Conservation (phyloP, 352 stramenopile genomes). For the Blastocystis sp. region DNA sequence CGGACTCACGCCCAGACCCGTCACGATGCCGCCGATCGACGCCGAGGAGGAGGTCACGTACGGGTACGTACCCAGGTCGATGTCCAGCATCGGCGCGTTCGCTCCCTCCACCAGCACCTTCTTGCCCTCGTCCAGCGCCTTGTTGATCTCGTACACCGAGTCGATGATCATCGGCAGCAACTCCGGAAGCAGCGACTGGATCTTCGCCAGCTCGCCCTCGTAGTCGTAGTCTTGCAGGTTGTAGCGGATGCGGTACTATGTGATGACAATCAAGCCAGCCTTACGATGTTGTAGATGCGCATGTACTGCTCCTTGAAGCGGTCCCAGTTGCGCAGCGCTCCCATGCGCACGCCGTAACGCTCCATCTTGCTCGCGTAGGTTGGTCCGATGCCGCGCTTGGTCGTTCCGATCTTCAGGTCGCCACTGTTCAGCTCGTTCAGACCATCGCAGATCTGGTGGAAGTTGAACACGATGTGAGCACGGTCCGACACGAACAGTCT, state of each 20-base stretch:
- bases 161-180: slow-evolving; percentile 80
- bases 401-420: slow-evolving; percentile 67
- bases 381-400: slow-evolving; percentile 93
- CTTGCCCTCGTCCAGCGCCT: slow-evolving; percentile 83
- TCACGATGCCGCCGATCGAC: slow-evolving; percentile 88
- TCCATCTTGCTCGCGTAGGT: slow-evolving; percentile 95
- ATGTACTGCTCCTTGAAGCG: slow-evolving; percentile 65
- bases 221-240: slow-evolving; percentile 67
- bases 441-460: slow-evolving; percentile 86
- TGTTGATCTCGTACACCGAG: slow-evolving; percentile 88
- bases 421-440: slow-evolving; percentile 62
- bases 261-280: neutral
- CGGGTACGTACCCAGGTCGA: slow-evolving; percentile 98
- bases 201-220: slow-evolving; percentile 73
- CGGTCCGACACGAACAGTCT: slow-evolving; percentile 90
- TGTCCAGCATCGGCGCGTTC: slow-evolving; percentile 98
- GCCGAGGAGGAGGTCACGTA: slow-evolving; percentile 97
- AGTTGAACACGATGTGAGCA: slow-evolving; percentile 94
- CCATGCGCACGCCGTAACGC: slow-evolving; percentile 88
- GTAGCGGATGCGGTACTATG: slow-evolving; percentile 62
- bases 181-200: slow-evolving; percentile 64
- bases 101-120: slow-evolving; percentile 93
- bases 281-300: slow-evolving; percentile 57
- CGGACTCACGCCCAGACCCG: slow-evolving; percentile 62
- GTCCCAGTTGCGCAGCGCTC: slow-evolving; percentile 76